These are phyloP conservation scores for Lunasporangiospora selenospora DNA, from an alignment of 192 early-diverging fungal genomes.

Conservation along the genomic window DNA sequence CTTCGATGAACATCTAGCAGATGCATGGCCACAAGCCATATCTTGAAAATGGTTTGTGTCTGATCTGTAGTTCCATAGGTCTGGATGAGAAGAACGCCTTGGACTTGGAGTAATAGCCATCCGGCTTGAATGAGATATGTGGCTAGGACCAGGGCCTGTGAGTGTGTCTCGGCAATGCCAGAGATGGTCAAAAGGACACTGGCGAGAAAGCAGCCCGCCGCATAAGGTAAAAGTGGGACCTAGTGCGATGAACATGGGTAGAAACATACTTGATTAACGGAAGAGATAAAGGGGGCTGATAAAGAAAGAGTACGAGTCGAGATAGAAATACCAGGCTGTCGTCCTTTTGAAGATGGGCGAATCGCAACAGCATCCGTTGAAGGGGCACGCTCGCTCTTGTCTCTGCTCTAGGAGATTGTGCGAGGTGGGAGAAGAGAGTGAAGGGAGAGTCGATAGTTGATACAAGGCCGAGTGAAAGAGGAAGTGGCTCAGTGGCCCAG, in stretches of 20 bases:
- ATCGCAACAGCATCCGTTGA: background rate
- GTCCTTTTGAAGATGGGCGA: conserved; percentile 39
- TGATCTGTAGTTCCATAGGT: conserved; percentile 18
- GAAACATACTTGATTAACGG: background rate
- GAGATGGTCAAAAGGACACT: conserved; percentile 38
- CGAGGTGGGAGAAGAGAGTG: background rate
- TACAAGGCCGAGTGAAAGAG: too few species aligned
- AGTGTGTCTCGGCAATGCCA: conserved; percentile 37
- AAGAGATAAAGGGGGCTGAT: background rate
- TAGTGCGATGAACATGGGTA: conserved; percentile 3
- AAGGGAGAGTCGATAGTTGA: background rate
- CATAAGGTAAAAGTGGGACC: conserved; percentile 36
- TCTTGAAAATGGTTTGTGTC: conserved; percentile 13
- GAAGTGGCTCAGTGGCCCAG: too few species aligned
- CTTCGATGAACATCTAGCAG: conserved; percentile 31
- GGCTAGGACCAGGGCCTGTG: conserved; percentile 23
- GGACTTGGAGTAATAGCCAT: conserved; percentile 38
- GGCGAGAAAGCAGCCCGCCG: conserved; percentile 35
- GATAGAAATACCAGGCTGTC: conserved; percentile 26
- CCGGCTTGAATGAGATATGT: conserved; percentile 32
- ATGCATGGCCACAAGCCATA: conserved; percentile 31
- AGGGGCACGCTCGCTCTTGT: background rate
- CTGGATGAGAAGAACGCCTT: conserved; percentile 19
- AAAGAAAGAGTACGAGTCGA: background rate
- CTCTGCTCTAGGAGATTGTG: background rate